Conservation (phyloP, 495 filamentous ascomycete genomes). For the Thermochaetoides thermophila region DNA sequence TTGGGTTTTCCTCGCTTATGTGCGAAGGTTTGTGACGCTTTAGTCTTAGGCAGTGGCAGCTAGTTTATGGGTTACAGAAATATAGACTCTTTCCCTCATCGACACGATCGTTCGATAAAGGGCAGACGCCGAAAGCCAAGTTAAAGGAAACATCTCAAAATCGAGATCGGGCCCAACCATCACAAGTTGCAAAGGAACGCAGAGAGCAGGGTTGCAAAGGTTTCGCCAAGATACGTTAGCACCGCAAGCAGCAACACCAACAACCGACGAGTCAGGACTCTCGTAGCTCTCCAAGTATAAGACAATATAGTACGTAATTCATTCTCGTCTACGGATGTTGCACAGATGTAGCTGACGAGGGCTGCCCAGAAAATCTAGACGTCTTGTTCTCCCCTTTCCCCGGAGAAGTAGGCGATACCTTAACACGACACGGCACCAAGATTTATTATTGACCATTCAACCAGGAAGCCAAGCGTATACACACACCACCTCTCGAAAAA, state of each 20-base stretch:
- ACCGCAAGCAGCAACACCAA: conserved; percentile 18
- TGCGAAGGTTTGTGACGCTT: too few species aligned
- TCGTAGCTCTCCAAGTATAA: background rate
- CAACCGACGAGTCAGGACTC: background rate
- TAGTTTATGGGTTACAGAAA: too few species aligned
- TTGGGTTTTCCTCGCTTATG: too few species aligned
- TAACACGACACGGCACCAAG: background rate
- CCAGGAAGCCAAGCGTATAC: conserved; percentile 33
- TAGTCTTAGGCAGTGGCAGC: too few species aligned
- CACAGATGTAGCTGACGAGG: background rate
- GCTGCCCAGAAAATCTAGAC: background rate
- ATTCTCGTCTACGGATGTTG: too few species aligned
- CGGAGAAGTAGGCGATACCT: conserved; percentile 8
- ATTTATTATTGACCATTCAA: conserved; percentile 1
- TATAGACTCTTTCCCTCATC: too few species aligned
- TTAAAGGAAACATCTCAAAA: background rate
- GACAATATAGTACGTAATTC: too few species aligned
- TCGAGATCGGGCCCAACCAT: background rate
- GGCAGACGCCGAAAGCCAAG: too few species aligned
- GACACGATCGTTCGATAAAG: too few species aligned
- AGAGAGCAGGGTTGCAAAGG: conserved; percentile 2
- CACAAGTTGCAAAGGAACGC: background rate
- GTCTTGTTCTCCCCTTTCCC: conserved; percentile 12
- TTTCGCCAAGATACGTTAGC: conserved; percentile 28
- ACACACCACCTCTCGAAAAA: conserved; percentile 31